Evolutionary conservation across 2,329 filamentous ascomycete species (phyloP).

Genomic region (Ceratocystis diversiconidia): DNA sequence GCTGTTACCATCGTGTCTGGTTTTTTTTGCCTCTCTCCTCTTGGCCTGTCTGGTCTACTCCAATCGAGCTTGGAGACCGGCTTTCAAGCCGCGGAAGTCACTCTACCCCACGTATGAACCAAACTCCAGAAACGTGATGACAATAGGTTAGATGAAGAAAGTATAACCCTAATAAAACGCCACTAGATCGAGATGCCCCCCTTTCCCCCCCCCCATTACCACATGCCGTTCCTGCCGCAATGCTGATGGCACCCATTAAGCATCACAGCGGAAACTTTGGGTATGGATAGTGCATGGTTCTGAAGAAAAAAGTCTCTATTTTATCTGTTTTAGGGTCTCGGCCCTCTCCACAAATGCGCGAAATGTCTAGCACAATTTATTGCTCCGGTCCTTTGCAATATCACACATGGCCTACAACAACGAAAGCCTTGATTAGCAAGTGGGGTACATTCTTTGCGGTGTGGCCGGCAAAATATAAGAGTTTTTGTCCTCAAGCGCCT

Average conservation of each 20-base stretch:
- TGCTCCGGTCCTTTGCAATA: conserved; percentile 68
- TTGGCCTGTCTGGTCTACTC: too few relatives aligned
- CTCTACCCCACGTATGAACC: too few relatives aligned
- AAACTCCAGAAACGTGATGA: too few relatives aligned
- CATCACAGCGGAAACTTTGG: not conserved
- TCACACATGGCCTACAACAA: conserved; percentile 66
- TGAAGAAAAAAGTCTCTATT: not conserved
- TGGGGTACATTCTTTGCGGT: not conserved
- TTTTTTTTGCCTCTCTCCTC: too few relatives aligned
- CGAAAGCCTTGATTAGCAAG: conserved; percentile 18
- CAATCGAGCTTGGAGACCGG: too few relatives aligned
- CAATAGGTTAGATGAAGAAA: not conserved
- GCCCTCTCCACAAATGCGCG: not conserved
- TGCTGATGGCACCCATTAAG: not conserved
- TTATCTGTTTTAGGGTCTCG: not conserved
- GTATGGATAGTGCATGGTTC: not conserved
- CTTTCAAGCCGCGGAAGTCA: too few relatives aligned
- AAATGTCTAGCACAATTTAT: conserved; percentile 36
- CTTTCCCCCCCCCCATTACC: not conserved
- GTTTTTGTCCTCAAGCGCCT: not conserved
- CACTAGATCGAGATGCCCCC: not conserved
- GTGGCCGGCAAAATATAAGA: conserved; percentile 3
- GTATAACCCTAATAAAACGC: not conserved
- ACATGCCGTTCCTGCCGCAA: not conserved
- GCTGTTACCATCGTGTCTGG: too few relatives aligned